phyloP scores from a whole-genome alignment of 345 rosid species.

The Eucalyptus camaldulensis region DNA sequence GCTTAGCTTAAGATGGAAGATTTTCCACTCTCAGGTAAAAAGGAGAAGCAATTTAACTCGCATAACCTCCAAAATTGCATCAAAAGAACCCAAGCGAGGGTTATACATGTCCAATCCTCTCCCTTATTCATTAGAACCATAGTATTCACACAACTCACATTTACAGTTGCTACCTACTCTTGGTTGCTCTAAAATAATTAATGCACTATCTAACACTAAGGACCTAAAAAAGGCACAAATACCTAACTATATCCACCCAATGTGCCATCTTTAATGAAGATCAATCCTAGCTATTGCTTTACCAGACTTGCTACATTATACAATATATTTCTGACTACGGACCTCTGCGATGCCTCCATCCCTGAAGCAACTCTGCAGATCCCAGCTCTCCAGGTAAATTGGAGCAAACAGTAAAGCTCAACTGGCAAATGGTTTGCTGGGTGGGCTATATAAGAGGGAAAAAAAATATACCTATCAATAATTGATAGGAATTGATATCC shows the following conservation, averaged over 20 bases:
- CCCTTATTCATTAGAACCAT: not conserved
- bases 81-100: not conserved
- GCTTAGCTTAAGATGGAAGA: not conserved
- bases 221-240: not conserved
- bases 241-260: not conserved
- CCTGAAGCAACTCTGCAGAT: not conserved
- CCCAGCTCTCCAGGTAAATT: not conserved
- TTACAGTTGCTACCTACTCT: not conserved
- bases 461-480: not conserved
- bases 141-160: not conserved
- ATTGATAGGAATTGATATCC: not conserved
- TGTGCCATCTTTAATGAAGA: not conserved
- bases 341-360: not conserved
- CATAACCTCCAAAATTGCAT: not conserved
- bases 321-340: not conserved
- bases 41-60: not conserved
- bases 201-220: not conserved
- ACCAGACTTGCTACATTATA: not conserved
- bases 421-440: not conserved
- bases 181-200: not conserved
- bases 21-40: not conserved
- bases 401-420: not conserved
- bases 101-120: not conserved
- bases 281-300: not conserved
- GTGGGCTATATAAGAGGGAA: not conserved